phyloP scores from a whole-genome alignment of 2,329 filamentous ascomycete genomes.

The Beauveria varroae region DNA sequence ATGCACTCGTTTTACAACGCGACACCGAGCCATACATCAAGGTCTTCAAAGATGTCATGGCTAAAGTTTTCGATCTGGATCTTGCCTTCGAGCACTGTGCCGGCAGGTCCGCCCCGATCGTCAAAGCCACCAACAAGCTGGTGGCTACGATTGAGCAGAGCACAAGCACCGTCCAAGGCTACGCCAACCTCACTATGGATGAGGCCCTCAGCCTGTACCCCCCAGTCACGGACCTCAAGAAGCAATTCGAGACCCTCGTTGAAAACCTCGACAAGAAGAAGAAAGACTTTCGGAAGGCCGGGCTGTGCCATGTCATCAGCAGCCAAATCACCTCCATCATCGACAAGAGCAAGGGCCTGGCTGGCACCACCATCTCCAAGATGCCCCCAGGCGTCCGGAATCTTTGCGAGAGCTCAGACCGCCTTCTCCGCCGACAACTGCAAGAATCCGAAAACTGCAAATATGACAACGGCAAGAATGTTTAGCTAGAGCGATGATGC shows the following conservation, averaged over 20 bases:
- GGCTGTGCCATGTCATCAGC: neutral
- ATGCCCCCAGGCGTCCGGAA: neutral
- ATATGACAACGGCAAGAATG: too few species aligned
- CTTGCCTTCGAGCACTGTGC: too few species aligned
- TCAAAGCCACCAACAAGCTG: constrained; percentile 12
- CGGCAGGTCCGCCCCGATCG: too few species aligned
- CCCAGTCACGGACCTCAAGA: constrained; percentile 16
- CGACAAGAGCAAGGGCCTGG: neutral
- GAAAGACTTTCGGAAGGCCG: neutral
- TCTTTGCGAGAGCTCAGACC: neutral
- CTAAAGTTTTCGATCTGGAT: constrained; percentile 14
- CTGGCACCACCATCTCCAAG: constrained; percentile 4
- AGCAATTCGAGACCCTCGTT: neutral
- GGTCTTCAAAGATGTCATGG: constrained; percentile 14
- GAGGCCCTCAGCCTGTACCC: constrained; percentile 15
- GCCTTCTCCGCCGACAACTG: constrained; percentile 1
- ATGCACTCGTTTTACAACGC: neutral
- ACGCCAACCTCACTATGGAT: constrained; percentile 14
- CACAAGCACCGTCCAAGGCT: constrained; percentile 11
- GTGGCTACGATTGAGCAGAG: constrained; percentile 13
- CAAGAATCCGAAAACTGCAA: neutral
- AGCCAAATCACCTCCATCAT: neutral
- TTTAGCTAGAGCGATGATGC: neutral
- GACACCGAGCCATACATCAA: neutral
- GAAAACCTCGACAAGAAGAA: constrained; percentile 14